Conservation (phyloP, 352 stramenopile species). For the Hyaloperonospora brassicae region DNA sequence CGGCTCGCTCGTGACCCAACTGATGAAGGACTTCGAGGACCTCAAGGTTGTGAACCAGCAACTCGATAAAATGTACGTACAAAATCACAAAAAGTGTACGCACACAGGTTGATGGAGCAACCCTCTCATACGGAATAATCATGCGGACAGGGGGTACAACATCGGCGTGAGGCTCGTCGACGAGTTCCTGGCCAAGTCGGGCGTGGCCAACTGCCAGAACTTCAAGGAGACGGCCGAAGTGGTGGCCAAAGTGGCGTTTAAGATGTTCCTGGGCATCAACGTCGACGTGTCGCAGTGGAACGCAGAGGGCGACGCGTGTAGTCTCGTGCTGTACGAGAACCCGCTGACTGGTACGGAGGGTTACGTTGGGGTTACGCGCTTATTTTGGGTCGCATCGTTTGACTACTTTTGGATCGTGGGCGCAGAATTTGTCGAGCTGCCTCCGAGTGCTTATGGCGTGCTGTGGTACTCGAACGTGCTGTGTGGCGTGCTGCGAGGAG, state of each 20-base stretch:
- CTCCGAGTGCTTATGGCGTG: slow-evolving; percentile 76
- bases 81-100: too few species aligned
- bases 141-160: slow-evolving; percentile 84
- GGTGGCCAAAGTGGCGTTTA: slow-evolving; percentile 93
- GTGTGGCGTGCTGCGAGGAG: slow-evolving; percentile 92
- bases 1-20: slow-evolving; percentile 90
- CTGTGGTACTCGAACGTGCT: slow-evolving; percentile 96
- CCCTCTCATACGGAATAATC: too few species aligned
- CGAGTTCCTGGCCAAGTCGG: slow-evolving; percentile 96
- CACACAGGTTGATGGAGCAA: too few species aligned
- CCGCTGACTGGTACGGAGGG: slow-evolving; percentile 66
- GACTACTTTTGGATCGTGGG: too few species aligned
- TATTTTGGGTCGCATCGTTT: too few species aligned
- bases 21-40: slow-evolving; percentile 95
- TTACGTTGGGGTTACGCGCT: too few species aligned
- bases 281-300: slow-evolving; percentile 89
- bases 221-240: slow-evolving; percentile 93
- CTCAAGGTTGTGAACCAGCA: slow-evolving; percentile 92
- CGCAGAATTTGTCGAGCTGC: slow-evolving; percentile 86
- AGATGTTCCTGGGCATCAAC: slow-evolving; percentile 97
- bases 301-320: slow-evolving; percentile 81
- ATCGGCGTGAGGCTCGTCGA: slow-evolving; percentile 96
- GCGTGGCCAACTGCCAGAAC: slow-evolving; percentile 69
- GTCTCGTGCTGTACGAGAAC: slow-evolving; percentile 94
- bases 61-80: slow-evolving; percentile 88